Conservation (phyloP, 306 rosid genomes). For the Trifolium subterraneum region DNA sequence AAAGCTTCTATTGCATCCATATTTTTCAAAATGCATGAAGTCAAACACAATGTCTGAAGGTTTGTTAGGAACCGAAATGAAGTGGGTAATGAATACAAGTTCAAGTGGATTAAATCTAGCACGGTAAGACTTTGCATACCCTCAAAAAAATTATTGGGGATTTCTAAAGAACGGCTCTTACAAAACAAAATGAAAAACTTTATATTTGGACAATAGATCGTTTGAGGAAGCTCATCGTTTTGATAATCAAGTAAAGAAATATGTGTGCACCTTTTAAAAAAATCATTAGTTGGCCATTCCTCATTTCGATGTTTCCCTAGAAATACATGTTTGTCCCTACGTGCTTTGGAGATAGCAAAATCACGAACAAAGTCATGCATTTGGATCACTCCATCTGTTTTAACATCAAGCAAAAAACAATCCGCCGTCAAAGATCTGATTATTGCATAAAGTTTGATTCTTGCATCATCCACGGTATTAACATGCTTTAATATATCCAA, state of each 20-base stretch:
- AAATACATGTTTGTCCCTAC: not conserved
- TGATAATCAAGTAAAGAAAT: not conserved
- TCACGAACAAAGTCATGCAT: not conserved
- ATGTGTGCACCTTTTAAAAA: not conserved
- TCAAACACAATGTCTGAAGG: not conserved
- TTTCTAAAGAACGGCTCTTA: not conserved
- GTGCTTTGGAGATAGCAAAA: not conserved
- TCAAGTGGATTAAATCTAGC: not conserved
- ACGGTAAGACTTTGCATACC: not conserved
- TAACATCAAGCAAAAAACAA: not conserved
- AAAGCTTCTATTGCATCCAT: not conserved
- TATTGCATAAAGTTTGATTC: not conserved
- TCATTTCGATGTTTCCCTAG: not conserved
- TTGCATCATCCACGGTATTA: not conserved
- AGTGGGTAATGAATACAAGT: not conserved
- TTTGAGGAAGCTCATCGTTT: not conserved
- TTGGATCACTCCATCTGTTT: not conserved
- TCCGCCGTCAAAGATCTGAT: not conserved
- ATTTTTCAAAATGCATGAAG: not conserved
- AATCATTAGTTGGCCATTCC: conserved; percentile 1
- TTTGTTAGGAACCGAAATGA: not conserved
- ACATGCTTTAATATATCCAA: not conserved
- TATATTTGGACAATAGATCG: not conserved
- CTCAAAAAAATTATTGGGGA: conserved; percentile 9
- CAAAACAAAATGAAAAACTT: not conserved